phyloP scores from a whole-genome alignment of 1,284 basidiomycete species.

The Ustilago lituana region DNA sequence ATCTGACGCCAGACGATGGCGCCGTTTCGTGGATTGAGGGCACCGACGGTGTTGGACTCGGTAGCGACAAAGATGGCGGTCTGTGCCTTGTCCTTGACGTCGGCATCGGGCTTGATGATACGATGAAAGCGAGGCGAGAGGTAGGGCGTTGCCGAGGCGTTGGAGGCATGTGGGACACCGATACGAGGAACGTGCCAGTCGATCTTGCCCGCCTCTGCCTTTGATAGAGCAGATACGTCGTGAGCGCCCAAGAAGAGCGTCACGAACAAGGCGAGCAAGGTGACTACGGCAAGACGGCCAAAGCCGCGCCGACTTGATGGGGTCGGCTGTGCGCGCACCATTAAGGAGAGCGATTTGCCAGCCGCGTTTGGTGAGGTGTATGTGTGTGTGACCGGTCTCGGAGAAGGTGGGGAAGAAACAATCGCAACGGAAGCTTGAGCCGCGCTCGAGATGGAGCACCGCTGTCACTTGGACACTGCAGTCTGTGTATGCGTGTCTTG shows the following conservation, averaged over 20 bases:
- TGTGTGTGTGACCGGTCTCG: neutral
- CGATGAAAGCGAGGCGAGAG: conserved; percentile 67
- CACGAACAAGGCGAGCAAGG: conserved; percentile 24
- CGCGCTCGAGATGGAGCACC: neutral
- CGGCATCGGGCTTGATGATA: conserved; percentile 55
- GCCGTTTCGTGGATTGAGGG: conserved; percentile 77
- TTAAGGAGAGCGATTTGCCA: conserved; percentile 1
- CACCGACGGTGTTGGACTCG: conserved; percentile 80
- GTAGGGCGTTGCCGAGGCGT: conserved; percentile 35
- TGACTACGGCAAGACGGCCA: conserved; percentile 11
- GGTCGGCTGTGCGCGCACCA: conserved; percentile 21
- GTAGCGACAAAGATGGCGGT: conserved; percentile 78
- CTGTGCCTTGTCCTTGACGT: conserved; percentile 64
- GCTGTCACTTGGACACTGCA: too few relatives aligned
- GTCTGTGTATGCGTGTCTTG: too few relatives aligned
- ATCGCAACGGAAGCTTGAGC: neutral
- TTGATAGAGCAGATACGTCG: conserved; percentile 27
- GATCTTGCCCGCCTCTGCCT: conserved; percentile 46
- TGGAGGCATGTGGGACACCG: conserved; percentile 46
- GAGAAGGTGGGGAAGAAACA: neutral
- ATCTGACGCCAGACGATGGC: conserved; percentile 83
- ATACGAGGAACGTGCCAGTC: conserved; percentile 54
- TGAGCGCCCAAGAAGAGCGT: conserved; percentile 13
- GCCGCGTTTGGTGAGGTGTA: neutral
- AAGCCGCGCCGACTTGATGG: conserved; percentile 20